Base-by-base conservation (phyloP, 2,329 filamentous ascomycete species). In the Calonectria multiphialidica region DNA sequence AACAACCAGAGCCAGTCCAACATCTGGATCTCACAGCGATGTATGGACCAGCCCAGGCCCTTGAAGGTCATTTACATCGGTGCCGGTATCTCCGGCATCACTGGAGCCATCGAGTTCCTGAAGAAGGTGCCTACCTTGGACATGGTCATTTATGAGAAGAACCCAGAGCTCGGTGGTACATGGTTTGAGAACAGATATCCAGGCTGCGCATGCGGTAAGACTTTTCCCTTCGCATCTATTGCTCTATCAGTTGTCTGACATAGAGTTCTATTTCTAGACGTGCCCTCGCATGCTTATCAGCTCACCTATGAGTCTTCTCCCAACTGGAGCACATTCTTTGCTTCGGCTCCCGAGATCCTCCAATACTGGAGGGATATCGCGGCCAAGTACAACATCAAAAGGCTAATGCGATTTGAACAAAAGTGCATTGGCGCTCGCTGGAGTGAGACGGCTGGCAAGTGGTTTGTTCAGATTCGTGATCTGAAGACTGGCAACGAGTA, bases 331-430 rank as follows among this genome's bases (percentile, higher is more conserved):
- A 18, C 47, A 3, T 72, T 74, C 28, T 75, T 62, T 18, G 49
- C 72, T 5, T 3, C 18, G 6, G 73, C 67, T 2, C 61, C 74
- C 12, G 75, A 78, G 33, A 78, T 77, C 18, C 70, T 68, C 37
- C 68, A 77, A 61, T 78, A 78, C 35, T 77, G 74, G 70, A 76
- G 76, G 28, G 35, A 62, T 16, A 68, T 77, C 1, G 74, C 76
- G 15, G 57, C 65, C 6, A 77, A 74, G 57, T 74, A 77, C 37
- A 70, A 71, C n/a, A 21, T 78, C 23, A 64, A 66, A 15, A 72
- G 76, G 49, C 45, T 75, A 25, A 63, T 77, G 13, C 65, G 62
- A 28, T 55, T 76, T n/a, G 66, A 71, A 25, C 72, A 75, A 40
- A 72, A 66, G 21, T 70, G 71, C 16, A 45, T 69, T 8, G 62